These are phyloP conservation scores for Galium porrigens DNA, from an alignment of 305 asterid genomes.

Conservation along the genomic window DNA sequence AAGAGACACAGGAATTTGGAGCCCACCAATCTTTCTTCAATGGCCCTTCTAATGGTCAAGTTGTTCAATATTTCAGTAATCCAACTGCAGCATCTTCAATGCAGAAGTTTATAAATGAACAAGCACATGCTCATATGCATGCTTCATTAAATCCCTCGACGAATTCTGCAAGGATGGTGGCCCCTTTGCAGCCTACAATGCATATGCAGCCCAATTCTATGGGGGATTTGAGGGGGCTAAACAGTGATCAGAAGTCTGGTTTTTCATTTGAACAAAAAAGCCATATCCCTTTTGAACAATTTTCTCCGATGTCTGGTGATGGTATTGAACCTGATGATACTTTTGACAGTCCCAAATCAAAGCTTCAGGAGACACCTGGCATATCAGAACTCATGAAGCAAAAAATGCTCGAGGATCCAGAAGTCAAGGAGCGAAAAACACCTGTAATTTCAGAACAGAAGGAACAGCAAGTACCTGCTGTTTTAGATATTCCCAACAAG, in stretches of 20 bases:
- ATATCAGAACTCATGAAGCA: slow-evolving; percentile 20
- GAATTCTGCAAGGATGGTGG: slow-evolving; percentile 16
- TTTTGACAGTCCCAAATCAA: slow-evolving; percentile 20
- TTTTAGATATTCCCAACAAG: slow-evolving; percentile 21
- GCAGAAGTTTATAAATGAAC: slow-evolving; percentile 26
- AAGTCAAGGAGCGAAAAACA: slow-evolving; percentile 24
- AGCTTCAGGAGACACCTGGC: slow-evolving; percentile 24
- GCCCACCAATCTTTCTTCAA: slow-evolving; percentile 24
- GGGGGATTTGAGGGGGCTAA: slow-evolving; percentile 17
- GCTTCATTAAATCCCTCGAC: slow-evolving; percentile 24
- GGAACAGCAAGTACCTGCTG: slow-evolving; percentile 23
- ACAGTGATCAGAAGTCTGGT: slow-evolving; percentile 17
- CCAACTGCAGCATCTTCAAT: slow-evolving; percentile 21
- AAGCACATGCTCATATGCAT: slow-evolving; percentile 21
- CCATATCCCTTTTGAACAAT: slow-evolving; percentile 21
- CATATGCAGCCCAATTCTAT: slow-evolving; percentile 18
- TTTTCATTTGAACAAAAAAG: slow-evolving; percentile 20
- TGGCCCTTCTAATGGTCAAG: slow-evolving; percentile 25
- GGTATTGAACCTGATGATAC: slow-evolving; percentile 17
- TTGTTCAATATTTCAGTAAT: slow-evolving; percentile 21
- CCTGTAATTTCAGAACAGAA: slow-evolving; percentile 18
- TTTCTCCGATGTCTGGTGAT: slow-evolving; percentile 20
- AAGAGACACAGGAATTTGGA: slow-evolving; percentile 27
- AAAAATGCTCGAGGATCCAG: slow-evolving; percentile 1
- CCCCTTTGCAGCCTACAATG: slow-evolving; percentile 23